phyloP scores from a whole-genome alignment of 306 rosid species.

The Prunus mongolica region DNA sequence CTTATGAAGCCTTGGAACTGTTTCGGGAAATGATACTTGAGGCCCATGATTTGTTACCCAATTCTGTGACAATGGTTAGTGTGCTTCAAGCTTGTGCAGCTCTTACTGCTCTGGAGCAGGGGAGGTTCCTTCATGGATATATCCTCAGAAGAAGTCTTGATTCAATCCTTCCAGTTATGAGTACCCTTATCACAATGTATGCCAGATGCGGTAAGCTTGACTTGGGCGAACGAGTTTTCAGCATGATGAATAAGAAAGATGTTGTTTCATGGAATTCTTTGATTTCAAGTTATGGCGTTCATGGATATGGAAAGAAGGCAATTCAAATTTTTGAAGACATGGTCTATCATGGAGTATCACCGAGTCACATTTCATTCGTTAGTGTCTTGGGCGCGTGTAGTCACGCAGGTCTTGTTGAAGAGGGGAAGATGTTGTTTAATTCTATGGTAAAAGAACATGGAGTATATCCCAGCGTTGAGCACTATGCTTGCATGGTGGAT shows the following conservation, averaged over 20 bases:
- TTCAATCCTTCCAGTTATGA: conserved; percentile 75
- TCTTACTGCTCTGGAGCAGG: conserved; percentile 74
- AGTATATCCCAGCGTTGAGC: conserved; percentile 71
- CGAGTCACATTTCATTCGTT: conserved; percentile 61
- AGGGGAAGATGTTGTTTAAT: conserved; percentile 62
- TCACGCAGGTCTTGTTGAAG: conserved; percentile 77
- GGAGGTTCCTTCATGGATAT: conserved; percentile 79
- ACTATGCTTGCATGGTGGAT: conserved; percentile 92
- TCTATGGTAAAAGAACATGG: conserved; percentile 56
- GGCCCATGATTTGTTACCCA: conserved; percentile 58
- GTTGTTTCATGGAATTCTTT: conserved; percentile 83
- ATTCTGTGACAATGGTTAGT: conserved; percentile 93
- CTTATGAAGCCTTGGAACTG: conserved; percentile 73
- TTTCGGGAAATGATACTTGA: conserved; percentile 65
- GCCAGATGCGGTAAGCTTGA: conserved; percentile 80
- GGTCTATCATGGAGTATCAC: conserved; percentile 60
- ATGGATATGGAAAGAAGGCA: conserved; percentile 76
- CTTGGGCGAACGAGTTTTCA: conserved; percentile 56
- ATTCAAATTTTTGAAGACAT: conserved; percentile 62
- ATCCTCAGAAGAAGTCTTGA: conserved; percentile 88
- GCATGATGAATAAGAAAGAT: conserved; percentile 53
- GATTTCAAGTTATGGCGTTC: conserved; percentile 80
- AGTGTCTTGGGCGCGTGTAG: conserved; percentile 90
- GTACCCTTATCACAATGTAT: conserved; percentile 74
- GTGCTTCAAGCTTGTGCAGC: conserved; percentile 88